Percentiles rank a stretch among this genome's conserved stretches.
phyloP scores from a whole-genome alignment of 2,329 filamentous ascomycete species.

The Zymoseptoria tritici region DNA sequence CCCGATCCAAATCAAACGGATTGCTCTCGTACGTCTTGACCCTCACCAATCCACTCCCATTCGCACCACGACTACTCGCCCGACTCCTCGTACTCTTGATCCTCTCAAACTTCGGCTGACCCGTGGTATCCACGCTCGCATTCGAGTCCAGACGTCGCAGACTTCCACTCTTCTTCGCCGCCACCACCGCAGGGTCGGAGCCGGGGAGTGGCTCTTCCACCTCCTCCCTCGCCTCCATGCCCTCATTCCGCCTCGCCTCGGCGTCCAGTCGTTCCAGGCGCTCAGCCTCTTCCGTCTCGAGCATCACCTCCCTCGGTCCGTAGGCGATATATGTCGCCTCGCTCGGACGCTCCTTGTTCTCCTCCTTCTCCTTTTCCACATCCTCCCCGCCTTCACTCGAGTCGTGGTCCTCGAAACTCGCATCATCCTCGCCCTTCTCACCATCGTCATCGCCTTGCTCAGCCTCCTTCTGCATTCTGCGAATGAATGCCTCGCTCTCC shows the following conservation, averaged over 20 bases:
- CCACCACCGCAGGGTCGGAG: not conserved
- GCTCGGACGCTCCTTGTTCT: not conserved
- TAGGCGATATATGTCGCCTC: not conserved
- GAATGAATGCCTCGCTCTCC: conserved; percentile 56
- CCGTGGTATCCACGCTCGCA: not conserved
- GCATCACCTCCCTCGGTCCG: not conserved
- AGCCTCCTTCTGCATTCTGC: conserved; percentile 33
- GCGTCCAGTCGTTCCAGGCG: not conserved
- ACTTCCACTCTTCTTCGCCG: not conserved
- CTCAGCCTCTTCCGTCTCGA: not conserved
- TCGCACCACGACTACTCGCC: not conserved
- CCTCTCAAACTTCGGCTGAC: not conserved
- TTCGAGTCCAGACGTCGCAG: not conserved
- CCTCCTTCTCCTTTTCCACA: not conserved
- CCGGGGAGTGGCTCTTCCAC: not conserved
- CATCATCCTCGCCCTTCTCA: conserved; percentile 8
- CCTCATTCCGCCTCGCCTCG: not conserved
- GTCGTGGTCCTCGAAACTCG: not conserved
- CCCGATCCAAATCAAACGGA: conserved; percentile 43
- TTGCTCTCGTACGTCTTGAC: conserved; percentile 31
- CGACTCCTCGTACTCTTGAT: not conserved
- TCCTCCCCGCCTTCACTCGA: not conserved
- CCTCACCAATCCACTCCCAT: not conserved
- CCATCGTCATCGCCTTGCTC: conserved; percentile 7
- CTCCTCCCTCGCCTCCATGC: not conserved